phyloP scores from a whole-genome alignment of 1,284 basidiomycete genomes.

The Cryptococcus sp. region DNA sequence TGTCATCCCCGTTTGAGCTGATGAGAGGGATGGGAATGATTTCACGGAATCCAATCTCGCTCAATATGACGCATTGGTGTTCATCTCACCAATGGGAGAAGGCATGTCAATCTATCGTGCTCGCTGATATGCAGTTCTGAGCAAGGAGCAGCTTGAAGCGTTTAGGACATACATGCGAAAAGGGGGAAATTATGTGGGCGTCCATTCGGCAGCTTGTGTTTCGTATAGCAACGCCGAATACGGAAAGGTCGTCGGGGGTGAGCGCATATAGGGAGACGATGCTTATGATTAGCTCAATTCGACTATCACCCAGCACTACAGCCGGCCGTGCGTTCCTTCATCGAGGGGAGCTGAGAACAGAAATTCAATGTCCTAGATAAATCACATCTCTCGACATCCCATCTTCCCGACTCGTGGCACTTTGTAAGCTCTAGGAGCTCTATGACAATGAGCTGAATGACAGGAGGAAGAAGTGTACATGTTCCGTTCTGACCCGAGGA shows the following conservation, averaged over 20 bases:
- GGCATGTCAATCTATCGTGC: slow-evolving; percentile 42
- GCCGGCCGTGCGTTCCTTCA: slow-evolving; percentile 37
- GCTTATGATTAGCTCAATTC: slow-evolving; percentile 54
- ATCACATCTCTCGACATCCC: slow-evolving; percentile 62
- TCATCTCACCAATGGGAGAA: slow-evolving; percentile 66
- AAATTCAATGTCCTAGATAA: slow-evolving; percentile 60
- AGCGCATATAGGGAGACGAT: slow-evolving; percentile 3
- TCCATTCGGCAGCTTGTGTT: slow-evolving; percentile 61
- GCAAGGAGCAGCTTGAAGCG: slow-evolving; percentile 57
- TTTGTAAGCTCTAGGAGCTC: slow-evolving; percentile 25
- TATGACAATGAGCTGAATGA: too few relatives aligned
- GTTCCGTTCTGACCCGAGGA: slow-evolving; percentile 69
- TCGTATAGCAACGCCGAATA: slow-evolving; percentile 65
- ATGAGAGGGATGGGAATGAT: slow-evolving; percentile 50
- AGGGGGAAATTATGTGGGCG: slow-evolving; percentile 42
- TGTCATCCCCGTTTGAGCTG: background rate
- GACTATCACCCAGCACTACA: slow-evolving; percentile 69
- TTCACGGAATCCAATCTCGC: slow-evolving; percentile 60
- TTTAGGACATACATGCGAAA: slow-evolving; percentile 62
- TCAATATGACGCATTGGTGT: slow-evolving; percentile 63
- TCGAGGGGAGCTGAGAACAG: slow-evolving; percentile 41
- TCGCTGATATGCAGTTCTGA: slow-evolving; percentile 53
- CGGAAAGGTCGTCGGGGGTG: slow-evolving; percentile 52
- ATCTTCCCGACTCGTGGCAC: slow-evolving; percentile 62
- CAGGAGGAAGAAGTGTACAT: slow-evolving; percentile 57